These are phyloP conservation scores for Cyberlindnera galapagoensis DNA, from an alignment of 805 yeast genomes.

Conservation along the genomic window DNA sequence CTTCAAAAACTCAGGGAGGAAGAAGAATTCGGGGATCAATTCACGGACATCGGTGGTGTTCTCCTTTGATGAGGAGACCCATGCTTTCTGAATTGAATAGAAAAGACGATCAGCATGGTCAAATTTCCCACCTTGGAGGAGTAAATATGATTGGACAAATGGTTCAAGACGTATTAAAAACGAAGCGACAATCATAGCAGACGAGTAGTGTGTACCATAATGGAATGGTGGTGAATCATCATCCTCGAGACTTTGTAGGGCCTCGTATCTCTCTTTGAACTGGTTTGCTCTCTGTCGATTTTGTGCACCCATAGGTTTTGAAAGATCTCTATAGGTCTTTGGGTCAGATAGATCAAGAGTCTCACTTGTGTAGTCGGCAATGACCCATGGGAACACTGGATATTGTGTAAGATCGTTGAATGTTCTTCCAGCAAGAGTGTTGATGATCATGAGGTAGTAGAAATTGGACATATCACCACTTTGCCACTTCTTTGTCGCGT, in stretches of 20 bases:
- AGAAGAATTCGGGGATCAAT: constrained; percentile 80
- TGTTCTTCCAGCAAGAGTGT: constrained; percentile 83
- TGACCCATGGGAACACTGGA: constrained; percentile 89
- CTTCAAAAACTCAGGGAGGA: constrained; percentile 67
- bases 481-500: constrained; percentile 67
- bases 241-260: constrained; percentile 56
- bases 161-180: constrained; percentile 74
- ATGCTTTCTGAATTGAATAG: constrained; percentile 66
- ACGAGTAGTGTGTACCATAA: constrained; percentile 89
- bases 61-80: constrained; percentile 74
- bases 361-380: constrained; percentile 73
- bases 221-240: constrained; percentile 69
- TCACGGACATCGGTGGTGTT: constrained; percentile 87
- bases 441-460: constrained; percentile 70
- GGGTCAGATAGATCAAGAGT: constrained; percentile 61
- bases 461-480: constrained; percentile 78
- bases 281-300: constrained; percentile 48
- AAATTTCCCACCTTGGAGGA: constrained; percentile 82
- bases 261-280: constrained; percentile 68
- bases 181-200: constrained; percentile 89
- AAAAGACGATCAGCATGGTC: constrained; percentile 85
- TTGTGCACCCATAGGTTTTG: constrained; percentile 93
- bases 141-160: constrained; percentile 68
- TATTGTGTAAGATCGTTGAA: constrained; percentile 86
- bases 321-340: constrained; percentile 60